Evolutionary conservation across 1,284 basidiomycete genomes (phyloP), one percentile per base, ranked within the genome.

Genomic region (Cutaneotrichosporon sp.): DNA sequence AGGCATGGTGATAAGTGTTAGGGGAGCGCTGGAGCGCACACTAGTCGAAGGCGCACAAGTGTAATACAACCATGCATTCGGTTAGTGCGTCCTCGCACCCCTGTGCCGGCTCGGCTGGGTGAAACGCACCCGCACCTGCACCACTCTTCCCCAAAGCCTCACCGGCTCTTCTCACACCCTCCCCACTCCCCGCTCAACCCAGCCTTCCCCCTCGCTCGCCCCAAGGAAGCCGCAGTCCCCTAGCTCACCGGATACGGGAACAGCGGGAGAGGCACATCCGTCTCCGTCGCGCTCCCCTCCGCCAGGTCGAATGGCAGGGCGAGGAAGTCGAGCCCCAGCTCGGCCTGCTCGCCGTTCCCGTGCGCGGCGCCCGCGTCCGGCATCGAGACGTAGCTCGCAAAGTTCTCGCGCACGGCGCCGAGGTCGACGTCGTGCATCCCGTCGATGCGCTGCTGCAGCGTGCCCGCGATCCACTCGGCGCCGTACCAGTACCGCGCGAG

Each of bases 321-420:
- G 20, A 66, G 54, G 24, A 67, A 67, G 33, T 67, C 65, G 18
- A 65, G 24, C 14, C 59, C 24, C 24, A 24, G 5, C 11, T 25
- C 46, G 13, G 14, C 13, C 25, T 14, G 11, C 16, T 24, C 24
- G 24, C 46, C 46, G 4, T 47, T 11, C 13, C 51, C 29, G 4
- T 60, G 42, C 47, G 69, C 56, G 14, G 67, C 54, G 8, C 70
- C 71, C 5, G 69, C 70, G 56, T 71, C 70, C 2, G 70, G 68
- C 16, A 73, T 31, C 42, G 58, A 60, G 14, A 71, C 66, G 34
- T 58, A 69, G n/a, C 58, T 62, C 18, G 56, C 62, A 46, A 73
- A 60, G 27, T 57, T 57, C 52, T 68, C 67, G 24, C 63, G 67
- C 47, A 70, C 59, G 6, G 16, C 25, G 1, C 33, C 62, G 6